Evolutionary conservation across 371 early-diverging fungal genomes (phyloP), one percentile per base, ranked within the genome.

Genomic region (Mortierella sp.): DNA sequence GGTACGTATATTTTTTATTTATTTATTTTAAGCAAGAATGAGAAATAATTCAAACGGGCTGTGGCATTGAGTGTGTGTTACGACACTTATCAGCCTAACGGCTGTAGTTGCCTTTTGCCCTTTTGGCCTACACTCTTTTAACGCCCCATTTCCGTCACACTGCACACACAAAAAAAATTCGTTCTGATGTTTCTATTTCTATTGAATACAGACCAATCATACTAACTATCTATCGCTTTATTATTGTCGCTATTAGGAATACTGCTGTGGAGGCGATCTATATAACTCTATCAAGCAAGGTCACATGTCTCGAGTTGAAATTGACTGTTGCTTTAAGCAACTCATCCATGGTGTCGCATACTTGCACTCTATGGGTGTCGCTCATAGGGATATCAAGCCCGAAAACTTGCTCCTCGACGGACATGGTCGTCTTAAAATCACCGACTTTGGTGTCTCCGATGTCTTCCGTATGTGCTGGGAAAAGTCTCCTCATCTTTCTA

Each of bases 361-460:
- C 75, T 84, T 99, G 26, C 96, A 97, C 80, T 91, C 92, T 7
- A 88, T 96, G 84, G 99, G 99, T 65, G 98, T 99, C 19, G 96
- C 95, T 26, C 99, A 99, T 82, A 63, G 90, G 55, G 95, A 96
- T 61, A 91, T 95, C 73, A 95, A 95, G 76, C 93, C 95, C 13
- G 95, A 99, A 84, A 99, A 99, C 83, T 84, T 99, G 23, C 86
- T 99, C 7, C 78, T 99, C 60, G 95, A 96, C 55, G 83, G 83
- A 3, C 83, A 85, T 4, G 91, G 93, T 57, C 91, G 91, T 4
- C 77, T 99, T 49, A 99, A 99, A 85, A 97, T 99, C 76, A 95
- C 97, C n/a, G 99, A 99, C 85, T 99, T 98, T 91, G 98, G 98
- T 49, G 96, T 97, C 7, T 93, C 98, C 1, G 94, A 95, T 64